Base-by-base conservation (phyloP, 2,329 filamentous ascomycete genomes). In the Pseudopyricularia cyperi region DNA sequence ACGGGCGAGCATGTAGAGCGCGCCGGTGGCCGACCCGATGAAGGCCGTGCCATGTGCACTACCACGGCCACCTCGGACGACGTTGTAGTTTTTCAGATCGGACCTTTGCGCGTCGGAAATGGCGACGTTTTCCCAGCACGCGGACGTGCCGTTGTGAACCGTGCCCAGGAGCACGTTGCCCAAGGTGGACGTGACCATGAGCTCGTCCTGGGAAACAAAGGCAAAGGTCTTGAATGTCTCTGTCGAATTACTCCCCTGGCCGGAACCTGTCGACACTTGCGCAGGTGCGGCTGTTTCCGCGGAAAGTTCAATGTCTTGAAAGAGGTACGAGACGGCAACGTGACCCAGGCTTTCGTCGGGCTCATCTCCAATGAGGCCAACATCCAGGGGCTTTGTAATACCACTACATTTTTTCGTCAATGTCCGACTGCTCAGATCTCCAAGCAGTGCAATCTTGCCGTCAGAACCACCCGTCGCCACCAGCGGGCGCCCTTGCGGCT, bases 391-490 rank as follows among this genome's bases (percentile, higher is more conserved):
- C 6, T n/a, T 39, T 22, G 49, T 4, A 12, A 24, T 22, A 12
- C n/a, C 17, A 22, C 11, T n/a, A 42, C n/a, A n/a, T n/a, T 42
- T n/a, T 7, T 15, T 22, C 17, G 22, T 22, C 37, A 42, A n/a
- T 4, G 19, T 42, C 8, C 37, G 37, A 22, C 37, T 42, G 37
- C 37, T 19, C 19, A 17, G 8, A 12, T 42, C 37, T 34, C 63
- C 59, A 28, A 77, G 68, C n/a, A 80, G 58, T 3, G 73, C 71
- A 39, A 84, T 74, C 56, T 75, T 80, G 15, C 89, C 85, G 66
- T 98, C 93, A 11, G 87, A 85, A n/a, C 88, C 93, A 12, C 93
- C 93, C 2, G 87, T 89, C 4, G 79, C 82, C 19, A 89, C 65
- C 1, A 74, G 55, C 0, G 71, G 59, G 14, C 63, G 64, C 14